Conservation (phyloP, 108 stramenopile genomes). For the Epithemia pelagica region DNA sequence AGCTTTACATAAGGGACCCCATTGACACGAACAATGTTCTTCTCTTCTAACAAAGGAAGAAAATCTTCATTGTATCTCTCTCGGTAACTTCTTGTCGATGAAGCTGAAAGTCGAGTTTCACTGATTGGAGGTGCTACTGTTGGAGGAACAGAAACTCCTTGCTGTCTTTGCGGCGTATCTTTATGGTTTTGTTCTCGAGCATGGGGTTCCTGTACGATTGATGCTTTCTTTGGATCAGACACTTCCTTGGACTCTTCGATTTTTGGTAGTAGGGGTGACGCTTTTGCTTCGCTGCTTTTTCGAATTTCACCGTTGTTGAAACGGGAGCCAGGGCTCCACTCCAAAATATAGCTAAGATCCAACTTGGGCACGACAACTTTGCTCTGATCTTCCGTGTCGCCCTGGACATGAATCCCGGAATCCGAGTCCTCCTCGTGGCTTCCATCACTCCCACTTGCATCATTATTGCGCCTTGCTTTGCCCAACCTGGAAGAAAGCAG, state of each 20-base stretch:
- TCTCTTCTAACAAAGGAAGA: constrained; percentile 63
- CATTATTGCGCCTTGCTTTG: constrained; percentile 30
- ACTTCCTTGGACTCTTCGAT: neutral
- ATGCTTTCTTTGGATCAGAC: neutral
- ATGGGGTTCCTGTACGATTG: neutral
- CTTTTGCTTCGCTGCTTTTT: constrained; percentile 8
- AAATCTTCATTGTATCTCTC: constrained; percentile 41
- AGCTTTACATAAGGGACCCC: constrained; percentile 79
- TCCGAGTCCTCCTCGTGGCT: constrained; percentile 16
- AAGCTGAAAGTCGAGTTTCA: neutral
- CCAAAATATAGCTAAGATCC: constrained; percentile 84
- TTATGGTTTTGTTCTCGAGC: neutral
- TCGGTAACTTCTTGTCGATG: neutral
- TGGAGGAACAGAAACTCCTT: too few relatives aligned
- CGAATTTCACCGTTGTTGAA: neutral
- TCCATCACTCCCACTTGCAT: constrained; percentile 19
- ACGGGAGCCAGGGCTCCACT: constrained; percentile 55
- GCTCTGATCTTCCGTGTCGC: constrained; percentile 18
- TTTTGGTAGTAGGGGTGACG: neutral
- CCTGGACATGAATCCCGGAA: constrained; percentile 19
- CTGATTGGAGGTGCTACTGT: neutral
- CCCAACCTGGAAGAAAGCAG: constrained; percentile 20
- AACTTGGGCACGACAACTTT: constrained; percentile 39
- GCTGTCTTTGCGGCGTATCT: neutral
- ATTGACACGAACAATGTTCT: constrained; percentile 83